These are phyloP conservation scores for Termitomyces sp. DNA, from an alignment of 768 basidiomycete genomes.

Conservation along the genomic window DNA sequence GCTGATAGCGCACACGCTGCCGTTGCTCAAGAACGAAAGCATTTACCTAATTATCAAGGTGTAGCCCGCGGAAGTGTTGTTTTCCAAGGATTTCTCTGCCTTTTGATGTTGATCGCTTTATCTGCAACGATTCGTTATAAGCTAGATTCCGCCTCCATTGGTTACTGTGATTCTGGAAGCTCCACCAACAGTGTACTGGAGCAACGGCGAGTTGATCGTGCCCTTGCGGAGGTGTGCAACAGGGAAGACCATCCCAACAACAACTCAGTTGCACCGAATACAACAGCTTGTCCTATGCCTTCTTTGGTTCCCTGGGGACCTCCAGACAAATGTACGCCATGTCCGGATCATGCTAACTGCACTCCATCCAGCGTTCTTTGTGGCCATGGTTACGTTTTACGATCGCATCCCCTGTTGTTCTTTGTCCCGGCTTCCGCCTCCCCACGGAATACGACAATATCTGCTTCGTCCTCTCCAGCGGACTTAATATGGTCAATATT, in stretches of 20 bases:
- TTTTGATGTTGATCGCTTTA: slow-evolving; percentile 26
- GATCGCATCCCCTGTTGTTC: slow-evolving; percentile 53
- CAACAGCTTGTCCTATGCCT: slow-evolving; percentile 45
- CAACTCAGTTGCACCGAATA: slow-evolving; percentile 22
- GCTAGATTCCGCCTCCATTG: slow-evolving; percentile 60
- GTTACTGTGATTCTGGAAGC: slow-evolving; percentile 67
- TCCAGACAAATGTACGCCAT: slow-evolving; percentile 65
- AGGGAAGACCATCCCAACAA: slow-evolving; percentile 31
- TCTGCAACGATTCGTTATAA: slow-evolving; percentile 48
- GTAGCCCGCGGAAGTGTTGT: background rate
- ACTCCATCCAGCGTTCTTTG: slow-evolving; percentile 52
- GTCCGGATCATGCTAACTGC: slow-evolving; percentile 66
- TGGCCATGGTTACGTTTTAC: slow-evolving; percentile 61
- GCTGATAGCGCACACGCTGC: slow-evolving; percentile 15
- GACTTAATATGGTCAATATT: slow-evolving; percentile 42
- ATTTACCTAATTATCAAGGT: background rate
- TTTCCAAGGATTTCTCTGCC: slow-evolving; percentile 25
- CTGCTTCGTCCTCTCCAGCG: slow-evolving; percentile 32
- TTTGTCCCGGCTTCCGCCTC: slow-evolving; percentile 36
- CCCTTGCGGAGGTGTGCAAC: slow-evolving; percentile 51
- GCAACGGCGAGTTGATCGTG: slow-evolving; percentile 34
- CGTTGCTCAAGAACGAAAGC: slow-evolving; percentile 15
- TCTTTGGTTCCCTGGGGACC: slow-evolving; percentile 48
- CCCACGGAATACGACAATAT: slow-evolving; percentile 28
- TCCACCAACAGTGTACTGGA: slow-evolving; percentile 55